Evolutionary conservation across 768 basidiomycete genomes (phyloP).

Genomic region (Crassisporium funariophilum): DNA sequence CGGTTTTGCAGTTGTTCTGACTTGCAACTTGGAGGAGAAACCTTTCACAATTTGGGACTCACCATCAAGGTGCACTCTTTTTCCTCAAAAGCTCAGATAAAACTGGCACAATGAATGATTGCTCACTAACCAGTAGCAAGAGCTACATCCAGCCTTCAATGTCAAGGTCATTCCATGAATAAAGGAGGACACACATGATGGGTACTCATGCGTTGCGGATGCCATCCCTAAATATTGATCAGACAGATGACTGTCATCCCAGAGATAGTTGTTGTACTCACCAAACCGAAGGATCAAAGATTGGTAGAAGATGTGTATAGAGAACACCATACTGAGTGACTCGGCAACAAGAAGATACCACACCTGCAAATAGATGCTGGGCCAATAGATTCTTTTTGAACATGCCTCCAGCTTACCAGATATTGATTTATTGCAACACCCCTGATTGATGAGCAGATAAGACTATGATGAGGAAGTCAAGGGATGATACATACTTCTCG

Average conservation of each 20-base stretch:
- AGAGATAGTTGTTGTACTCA: neutral
- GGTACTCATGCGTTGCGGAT: neutral
- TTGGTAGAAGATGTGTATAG: constrained; percentile 1
- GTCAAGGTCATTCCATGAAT: neutral
- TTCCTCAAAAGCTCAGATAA: neutral
- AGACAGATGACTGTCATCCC: neutral
- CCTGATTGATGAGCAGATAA: neutral
- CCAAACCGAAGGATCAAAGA: neutral
- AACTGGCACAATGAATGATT: neutral
- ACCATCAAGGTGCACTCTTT: neutral
- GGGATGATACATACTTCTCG: neutral
- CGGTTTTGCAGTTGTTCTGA: neutral
- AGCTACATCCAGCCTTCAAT: neutral
- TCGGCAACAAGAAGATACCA: neutral
- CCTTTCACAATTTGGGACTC: neutral
- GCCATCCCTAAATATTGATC: neutral
- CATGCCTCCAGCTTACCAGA: no score
- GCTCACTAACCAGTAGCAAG: neutral
- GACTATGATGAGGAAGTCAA: neutral
- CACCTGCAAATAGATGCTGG: no score
- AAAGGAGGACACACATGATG: neutral
- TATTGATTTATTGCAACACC: neutral
- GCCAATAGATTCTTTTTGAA: no score
- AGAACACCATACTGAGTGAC: neutral
- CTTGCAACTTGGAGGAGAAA: no score